These are phyloP conservation scores for Dioscorea zingiberensis DNA, from an alignment of 106 monocot genomes.

Conservation along the genomic window DNA sequence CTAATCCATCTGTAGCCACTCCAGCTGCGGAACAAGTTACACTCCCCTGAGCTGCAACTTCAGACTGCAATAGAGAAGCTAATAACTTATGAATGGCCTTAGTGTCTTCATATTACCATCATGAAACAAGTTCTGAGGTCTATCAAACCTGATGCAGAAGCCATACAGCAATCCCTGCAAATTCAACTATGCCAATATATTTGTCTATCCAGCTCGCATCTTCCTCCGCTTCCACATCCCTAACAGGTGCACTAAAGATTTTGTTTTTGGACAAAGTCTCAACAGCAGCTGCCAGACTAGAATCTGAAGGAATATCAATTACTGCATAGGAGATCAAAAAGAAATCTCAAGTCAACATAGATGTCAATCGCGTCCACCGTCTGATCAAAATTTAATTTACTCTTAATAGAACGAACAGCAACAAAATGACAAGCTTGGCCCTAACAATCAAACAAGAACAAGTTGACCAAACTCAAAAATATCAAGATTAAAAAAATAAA, in stretches of 20 bases:
- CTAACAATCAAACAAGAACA: too few relatives aligned
- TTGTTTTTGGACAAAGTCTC: constrained; percentile 54
- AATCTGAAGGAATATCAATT: constrained; percentile 74
- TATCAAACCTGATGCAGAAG: constrained; percentile 77
- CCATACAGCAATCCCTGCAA: constrained; percentile 87
- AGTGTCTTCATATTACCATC: neutral
- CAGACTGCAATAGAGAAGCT: constrained; percentile 42
- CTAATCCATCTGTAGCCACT: constrained; percentile 18
- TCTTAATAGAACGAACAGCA: neutral
- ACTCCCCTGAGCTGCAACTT: constrained; percentile 37
- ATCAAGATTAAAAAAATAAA: too few relatives aligned
- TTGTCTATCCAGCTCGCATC: constrained; percentile 84
- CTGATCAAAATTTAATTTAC: neutral
- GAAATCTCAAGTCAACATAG: too few relatives aligned
- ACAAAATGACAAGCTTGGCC: too few relatives aligned
- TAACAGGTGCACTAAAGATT: constrained; percentile 63
- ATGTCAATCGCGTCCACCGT: neutral
- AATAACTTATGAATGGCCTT: neutral
- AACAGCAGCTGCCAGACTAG: constrained; percentile 61
- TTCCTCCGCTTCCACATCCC: constrained; percentile 53
- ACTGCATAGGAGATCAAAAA: constrained; percentile 24
- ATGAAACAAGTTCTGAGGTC: too few relatives aligned
- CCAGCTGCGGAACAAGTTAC: constrained; percentile 16
- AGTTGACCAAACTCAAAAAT: neutral
- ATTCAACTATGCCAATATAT: constrained; percentile 81